These are phyloP conservation scores for Sphenostylis stenocarpa DNA, from an alignment of 306 rosid genomes.

Conservation along the genomic window DNA sequence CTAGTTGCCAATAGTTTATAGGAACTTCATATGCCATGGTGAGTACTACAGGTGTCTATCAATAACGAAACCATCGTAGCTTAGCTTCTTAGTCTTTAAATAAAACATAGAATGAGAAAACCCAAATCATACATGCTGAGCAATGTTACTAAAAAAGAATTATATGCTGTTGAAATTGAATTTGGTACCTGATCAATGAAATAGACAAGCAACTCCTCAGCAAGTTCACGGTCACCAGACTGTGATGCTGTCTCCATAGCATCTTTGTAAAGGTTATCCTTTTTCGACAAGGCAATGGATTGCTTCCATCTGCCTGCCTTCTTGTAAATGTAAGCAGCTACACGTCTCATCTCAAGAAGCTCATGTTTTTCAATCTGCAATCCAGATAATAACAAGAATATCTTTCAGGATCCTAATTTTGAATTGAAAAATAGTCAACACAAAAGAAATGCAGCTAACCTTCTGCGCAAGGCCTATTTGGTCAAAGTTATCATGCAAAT, in stretches of 20 bases:
- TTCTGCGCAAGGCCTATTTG: constrained; percentile 98
- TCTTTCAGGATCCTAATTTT: constrained; percentile 27
- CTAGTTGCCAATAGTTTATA: constrained; percentile 21
- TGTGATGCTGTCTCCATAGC: constrained; percentile 99
- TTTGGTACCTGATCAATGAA: constrained; percentile 84
- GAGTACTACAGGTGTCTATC: neutral
- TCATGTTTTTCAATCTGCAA: constrained; percentile 96
- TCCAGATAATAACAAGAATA: constrained; percentile 21
- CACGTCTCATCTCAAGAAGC: constrained; percentile 99
- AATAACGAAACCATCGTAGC: constrained; percentile 11
- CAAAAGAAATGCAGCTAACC: constrained; percentile 50
- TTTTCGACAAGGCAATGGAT: constrained; percentile 96
- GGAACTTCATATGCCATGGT: constrained; percentile 22
- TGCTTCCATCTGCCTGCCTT: constrained; percentile 99
- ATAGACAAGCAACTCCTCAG: constrained; percentile 93
- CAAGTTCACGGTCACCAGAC: constrained; percentile 98
- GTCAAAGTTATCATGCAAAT: constrained; percentile 95
- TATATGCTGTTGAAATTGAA: constrained; percentile 5
- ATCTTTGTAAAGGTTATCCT: constrained; percentile 98
- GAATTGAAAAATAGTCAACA: neutral
- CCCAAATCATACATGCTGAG: neutral
- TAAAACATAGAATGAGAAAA: constrained; percentile 1
- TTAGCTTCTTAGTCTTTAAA: constrained; percentile 9
- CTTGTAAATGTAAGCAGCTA: constrained; percentile 97
- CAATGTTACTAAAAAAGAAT: neutral